Conservation (phyloP, 768 basidiomycete species). For the Paxillus ammoniavirescens region DNA sequence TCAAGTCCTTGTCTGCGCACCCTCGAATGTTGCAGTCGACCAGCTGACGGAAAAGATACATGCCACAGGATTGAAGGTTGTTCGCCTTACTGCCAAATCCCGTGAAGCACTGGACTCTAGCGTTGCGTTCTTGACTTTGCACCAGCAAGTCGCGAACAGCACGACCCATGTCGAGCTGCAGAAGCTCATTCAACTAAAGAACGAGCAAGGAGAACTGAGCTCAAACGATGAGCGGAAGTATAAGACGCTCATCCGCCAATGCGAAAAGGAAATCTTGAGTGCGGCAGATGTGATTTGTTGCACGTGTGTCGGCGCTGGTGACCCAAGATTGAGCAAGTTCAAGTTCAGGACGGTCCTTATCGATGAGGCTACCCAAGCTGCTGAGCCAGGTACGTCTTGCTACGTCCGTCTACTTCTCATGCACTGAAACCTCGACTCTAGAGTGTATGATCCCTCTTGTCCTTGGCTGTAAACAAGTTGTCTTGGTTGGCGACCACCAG, state of each 20-base stretch:
- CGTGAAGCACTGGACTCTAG: constrained; percentile 98
- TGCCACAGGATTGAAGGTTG: constrained; percentile 97
- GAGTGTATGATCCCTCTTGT: constrained; percentile 99
- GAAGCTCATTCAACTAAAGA: constrained; percentile 97
- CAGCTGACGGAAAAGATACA: constrained; percentile 99
- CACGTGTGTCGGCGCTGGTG: constrained; percentile 97
- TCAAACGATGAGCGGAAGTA: constrained; percentile 97
- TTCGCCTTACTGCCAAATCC: constrained; percentile 96
- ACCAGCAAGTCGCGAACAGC: constrained; percentile 96
- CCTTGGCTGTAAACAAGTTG: constrained; percentile 97
- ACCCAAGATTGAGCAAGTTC: constrained; percentile 92
- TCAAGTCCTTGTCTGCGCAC: constrained; percentile 97
- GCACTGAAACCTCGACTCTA: constrained; percentile 31
- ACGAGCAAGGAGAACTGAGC: constrained; percentile 95
- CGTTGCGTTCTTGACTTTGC: constrained; percentile 89
- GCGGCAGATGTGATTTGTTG: constrained; percentile 98
- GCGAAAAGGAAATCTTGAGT: constrained; percentile 94
- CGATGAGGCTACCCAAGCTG: constrained; percentile 98
- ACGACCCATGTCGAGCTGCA: constrained; percentile 96
- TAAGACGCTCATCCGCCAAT: constrained; percentile 90
- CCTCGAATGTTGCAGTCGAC: constrained; percentile 98
- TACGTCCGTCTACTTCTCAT: not conserved
- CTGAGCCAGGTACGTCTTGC: constrained; percentile 76
- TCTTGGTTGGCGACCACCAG: constrained; percentile 94
- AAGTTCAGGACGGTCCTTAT: constrained; percentile 99